phyloP scores from a whole-genome alignment of 495 filamentous ascomycete species.

The Bacidia rubella region DNA sequence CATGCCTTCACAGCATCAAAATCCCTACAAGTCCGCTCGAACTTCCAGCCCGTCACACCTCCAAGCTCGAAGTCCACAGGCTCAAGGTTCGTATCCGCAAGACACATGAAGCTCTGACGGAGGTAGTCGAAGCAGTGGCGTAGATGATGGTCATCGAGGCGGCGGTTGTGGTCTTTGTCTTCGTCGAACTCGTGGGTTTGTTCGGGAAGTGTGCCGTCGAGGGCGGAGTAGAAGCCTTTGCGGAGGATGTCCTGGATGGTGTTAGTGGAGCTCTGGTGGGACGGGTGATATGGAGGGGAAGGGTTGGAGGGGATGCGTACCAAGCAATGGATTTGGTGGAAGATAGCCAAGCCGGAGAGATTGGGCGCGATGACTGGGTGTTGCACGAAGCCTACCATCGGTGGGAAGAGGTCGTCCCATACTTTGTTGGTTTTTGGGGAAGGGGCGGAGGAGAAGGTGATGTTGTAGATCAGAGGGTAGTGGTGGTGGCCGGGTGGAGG shows the following conservation, averaged over 20 bases:
- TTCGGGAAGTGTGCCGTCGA: constrained; percentile 4
- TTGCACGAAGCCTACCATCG: constrained; percentile 6
- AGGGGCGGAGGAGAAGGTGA: constrained; percentile 3
- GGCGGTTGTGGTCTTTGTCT: constrained; percentile 2
- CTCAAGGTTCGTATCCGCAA: constrained; percentile 19
- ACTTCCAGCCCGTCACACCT: constrained; percentile 12
- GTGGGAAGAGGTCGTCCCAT: constrained; percentile 9
- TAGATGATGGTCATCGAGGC: constrained; percentile 7
- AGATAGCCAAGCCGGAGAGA: constrained; percentile 5
- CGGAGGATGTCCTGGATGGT: constrained; percentile 6
- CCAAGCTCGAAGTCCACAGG: constrained; percentile 7
- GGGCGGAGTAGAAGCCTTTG: constrained; percentile 8
- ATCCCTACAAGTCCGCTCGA: constrained; percentile 9
- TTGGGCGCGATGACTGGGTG: constrained; percentile 7
- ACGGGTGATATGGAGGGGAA: neutral
- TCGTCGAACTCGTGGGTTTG: neutral
- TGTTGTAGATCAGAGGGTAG: neutral
- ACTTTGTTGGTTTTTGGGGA: constrained; percentile 1
- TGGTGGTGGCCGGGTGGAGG: neutral
- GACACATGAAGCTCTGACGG: constrained; percentile 22
- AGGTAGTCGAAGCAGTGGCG: constrained; percentile 25
- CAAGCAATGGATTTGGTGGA: constrained; percentile 12
- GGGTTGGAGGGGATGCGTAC: neutral
- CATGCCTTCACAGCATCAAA: constrained; percentile 9
- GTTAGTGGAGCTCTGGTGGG: too few species aligned